Base-by-base conservation (phyloP, 2,329 filamentous ascomycete species). In the Trichoderma endophyticum region DNA sequence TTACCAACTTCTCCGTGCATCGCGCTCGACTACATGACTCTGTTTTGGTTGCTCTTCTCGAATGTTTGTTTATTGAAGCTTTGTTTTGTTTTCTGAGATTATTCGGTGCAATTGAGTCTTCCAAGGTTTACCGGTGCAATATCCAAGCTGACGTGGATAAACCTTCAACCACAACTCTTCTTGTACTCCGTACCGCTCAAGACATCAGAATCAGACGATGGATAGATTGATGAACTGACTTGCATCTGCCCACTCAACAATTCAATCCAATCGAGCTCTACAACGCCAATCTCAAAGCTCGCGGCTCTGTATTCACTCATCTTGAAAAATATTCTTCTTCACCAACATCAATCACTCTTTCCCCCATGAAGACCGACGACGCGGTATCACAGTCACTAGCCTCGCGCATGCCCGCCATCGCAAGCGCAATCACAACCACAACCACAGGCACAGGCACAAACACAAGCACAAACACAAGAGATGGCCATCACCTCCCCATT, bases 301-400 rank as follows among this genome's bases (percentile, higher is more conserved):
- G n/a, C 6, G 9, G 43, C 43, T 48, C 43, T 51, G n/a, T 21
- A 51, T 11, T 51, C 43, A 21, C 5, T 4, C 24, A 36, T 26
- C n/a, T 24, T 18, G 3, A 15, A 6, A 30, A 43, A 8, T 60
- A 9, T 9, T 18, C 3, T 6, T 12, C 0, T 6, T 5, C 5
- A 24, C 24, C 5, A 9, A 9, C 26, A 1, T 3, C 48, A 12
- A 12, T n/a, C 64, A n/a, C n/a, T 51, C 24, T 18, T 7, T 24
- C 24, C 64, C 54, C 12, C 39, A 70, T 70, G 67, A 70, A 70
- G 43, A 70, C 67, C n/a, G 59, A 36, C 30, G 67, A 70, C 39
- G 14, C 59, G 2, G 57, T 36, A 2, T 60, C 54, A 15, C 57
- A 32, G 6, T 11, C 57, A 1, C 8, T 60, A n/a, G 57, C 57